These are phyloP conservation scores for Pseudopithomyces chartarum DNA, from an alignment of 2,329 filamentous ascomycete species.

Conservation along the genomic window DNA sequence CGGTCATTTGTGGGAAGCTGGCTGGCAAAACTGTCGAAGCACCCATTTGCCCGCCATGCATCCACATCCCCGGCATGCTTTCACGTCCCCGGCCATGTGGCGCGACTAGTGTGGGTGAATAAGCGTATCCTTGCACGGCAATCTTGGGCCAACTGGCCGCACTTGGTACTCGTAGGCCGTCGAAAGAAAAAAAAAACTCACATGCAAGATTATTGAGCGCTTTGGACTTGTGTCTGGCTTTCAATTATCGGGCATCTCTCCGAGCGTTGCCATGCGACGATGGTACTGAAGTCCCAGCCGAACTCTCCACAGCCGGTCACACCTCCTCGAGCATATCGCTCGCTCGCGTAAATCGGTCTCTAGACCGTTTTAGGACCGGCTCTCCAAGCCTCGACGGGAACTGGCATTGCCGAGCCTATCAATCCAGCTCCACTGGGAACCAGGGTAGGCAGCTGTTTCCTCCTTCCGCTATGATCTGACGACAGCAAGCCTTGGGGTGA, in stretches of 20 bases:
- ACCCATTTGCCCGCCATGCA: neutral
- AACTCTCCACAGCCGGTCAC: neutral
- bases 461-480: constrained; percentile 8
- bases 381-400: neutral
- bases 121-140: constrained; percentile 1
- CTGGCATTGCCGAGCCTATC: neutral
- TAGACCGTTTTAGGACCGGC: neutral
- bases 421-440: neutral
- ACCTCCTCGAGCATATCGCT: neutral
- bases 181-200: neutral
- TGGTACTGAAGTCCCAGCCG: neutral
- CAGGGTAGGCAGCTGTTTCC: neutral
- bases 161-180: neutral
- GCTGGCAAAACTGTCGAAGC: neutral
- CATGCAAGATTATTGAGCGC: no score
- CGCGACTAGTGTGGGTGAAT: neutral
- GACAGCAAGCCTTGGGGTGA: constrained; percentile 1
- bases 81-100: neutral
- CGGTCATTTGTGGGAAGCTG: constrained; percentile 2
- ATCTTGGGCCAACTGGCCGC: neutral
- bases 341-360: constrained; percentile 1
- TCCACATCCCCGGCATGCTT: neutral
- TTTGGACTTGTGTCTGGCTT: no score
- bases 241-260: neutral
- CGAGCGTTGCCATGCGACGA: neutral